These are phyloP conservation scores for Hymenoscyphus linearis DNA, from an alignment of 2,329 filamentous ascomycete genomes.

Conservation along the genomic window DNA sequence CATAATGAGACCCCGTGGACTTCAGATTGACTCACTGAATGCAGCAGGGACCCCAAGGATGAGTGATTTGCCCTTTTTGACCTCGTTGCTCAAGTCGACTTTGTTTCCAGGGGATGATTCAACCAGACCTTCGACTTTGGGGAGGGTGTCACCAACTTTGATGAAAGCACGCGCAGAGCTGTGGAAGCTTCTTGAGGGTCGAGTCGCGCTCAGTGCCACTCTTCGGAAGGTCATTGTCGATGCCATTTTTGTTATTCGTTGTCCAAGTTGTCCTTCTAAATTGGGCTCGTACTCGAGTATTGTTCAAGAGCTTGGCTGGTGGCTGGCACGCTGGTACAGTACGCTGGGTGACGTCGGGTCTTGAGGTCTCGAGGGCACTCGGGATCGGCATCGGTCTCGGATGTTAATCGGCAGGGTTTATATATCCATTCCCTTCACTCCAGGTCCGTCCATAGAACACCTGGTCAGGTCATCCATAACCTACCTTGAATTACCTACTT, in stretches of 20 bases:
- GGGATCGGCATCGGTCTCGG: too few species aligned
- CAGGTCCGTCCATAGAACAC: too few species aligned
- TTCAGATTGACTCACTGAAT: constrained; percentile 48
- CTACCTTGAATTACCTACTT: too few species aligned
- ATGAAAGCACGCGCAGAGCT: constrained; percentile 58
- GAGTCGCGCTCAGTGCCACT: constrained; percentile 15
- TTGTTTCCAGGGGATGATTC: constrained; percentile 85
- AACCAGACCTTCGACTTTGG: constrained; percentile 63
- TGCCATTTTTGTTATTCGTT: constrained; percentile 20
- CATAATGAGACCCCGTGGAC: background rate
- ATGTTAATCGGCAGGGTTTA: too few species aligned
- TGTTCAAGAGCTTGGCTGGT: too few species aligned
- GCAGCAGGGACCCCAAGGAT: constrained; percentile 82
- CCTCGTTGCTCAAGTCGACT: constrained; percentile 72
- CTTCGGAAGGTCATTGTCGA: constrained; percentile 21
- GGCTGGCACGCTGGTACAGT: too few species aligned
- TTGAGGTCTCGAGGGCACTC: too few species aligned
- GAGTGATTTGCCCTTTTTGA: constrained; percentile 65
- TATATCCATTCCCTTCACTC: background rate
- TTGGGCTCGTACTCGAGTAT: background rate
- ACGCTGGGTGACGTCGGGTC: too few species aligned
- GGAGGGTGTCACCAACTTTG: constrained; percentile 73
- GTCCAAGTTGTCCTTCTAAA: background rate
- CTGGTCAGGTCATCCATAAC: too few species aligned
- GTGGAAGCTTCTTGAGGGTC: constrained; percentile 49